A percentile compares a stretch with the other conserved stretches of the same genome.
Conservation (phyloP, 345 rosid species). For the Eucalyptus pauciflora region DNA sequence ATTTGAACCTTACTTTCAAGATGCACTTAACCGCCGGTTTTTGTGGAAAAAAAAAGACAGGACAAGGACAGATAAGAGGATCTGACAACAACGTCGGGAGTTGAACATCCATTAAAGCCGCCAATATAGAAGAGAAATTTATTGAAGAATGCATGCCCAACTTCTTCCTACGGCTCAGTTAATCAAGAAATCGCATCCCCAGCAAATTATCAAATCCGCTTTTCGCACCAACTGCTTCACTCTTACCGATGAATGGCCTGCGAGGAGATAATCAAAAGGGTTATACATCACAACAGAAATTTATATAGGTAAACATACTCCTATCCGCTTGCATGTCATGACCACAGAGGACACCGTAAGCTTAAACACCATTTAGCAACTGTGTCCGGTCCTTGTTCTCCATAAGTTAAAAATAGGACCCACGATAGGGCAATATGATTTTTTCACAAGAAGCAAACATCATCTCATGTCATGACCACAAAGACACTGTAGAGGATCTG, state of each 20-base stretch:
- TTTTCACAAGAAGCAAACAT: neutral
- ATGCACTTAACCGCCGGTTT: neutral
- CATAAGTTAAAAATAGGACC: neutral
- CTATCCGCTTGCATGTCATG: neutral
- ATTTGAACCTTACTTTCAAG: neutral
- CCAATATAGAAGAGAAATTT: neutral
- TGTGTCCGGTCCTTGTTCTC: neutral
- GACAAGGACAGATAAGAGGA: neutral
- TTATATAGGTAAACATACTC: neutral
- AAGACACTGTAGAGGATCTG: neutral
- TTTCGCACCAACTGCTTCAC: neutral
- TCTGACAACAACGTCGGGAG: neutral
- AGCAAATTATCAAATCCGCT: neutral
- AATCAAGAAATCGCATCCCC: neutral
- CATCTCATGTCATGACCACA: neutral
- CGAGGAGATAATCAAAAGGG: neutral
- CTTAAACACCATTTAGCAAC: neutral
- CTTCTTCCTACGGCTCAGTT: neutral
- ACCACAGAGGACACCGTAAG: neutral
- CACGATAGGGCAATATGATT: neutral
- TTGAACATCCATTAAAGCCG: neutral
- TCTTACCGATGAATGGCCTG: neutral
- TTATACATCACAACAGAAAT: neutral
- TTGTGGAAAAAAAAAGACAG: neutral
- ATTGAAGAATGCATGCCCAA: neutral